These are phyloP conservation scores for Talaromyces sp. DNA, from an alignment of 2,329 filamentous ascomycete species.

Conservation along the genomic window DNA sequence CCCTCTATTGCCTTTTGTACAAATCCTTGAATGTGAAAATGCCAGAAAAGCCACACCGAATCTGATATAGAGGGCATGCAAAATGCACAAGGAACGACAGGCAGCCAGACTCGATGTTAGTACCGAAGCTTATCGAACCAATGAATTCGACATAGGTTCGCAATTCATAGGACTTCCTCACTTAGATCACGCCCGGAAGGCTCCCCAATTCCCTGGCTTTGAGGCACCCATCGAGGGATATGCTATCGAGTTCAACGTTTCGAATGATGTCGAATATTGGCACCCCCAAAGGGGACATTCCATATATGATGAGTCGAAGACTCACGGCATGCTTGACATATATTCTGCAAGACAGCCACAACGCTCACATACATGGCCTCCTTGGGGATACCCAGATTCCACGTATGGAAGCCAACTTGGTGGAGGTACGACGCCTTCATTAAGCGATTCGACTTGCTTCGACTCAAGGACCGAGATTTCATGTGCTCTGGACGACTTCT, in stretches of 20 bases:
- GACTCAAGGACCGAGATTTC: neutral
- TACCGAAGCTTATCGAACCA: neutral
- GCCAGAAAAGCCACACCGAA: neutral
- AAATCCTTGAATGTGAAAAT: neutral
- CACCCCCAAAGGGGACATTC: neutral
- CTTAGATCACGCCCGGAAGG: neutral
- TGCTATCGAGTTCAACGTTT: neutral
- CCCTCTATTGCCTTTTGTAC: neutral
- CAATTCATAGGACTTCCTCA: neutral
- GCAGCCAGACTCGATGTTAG: neutral
- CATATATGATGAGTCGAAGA: neutral
- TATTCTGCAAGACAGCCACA: neutral
- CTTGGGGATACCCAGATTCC: constrained; percentile 32
- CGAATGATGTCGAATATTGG: neutral
- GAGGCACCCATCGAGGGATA: neutral
- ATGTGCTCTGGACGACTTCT: neutral
- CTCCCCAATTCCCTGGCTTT: neutral
- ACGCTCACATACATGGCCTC: neutral
- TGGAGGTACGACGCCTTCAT: constrained; percentile 3
- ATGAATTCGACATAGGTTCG: neutral
- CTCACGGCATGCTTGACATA: no score
- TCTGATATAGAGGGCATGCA: neutral
- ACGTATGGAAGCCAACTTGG: constrained; percentile 37
- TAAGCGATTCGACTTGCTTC: neutral
- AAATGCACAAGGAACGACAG: neutral